Evolutionary conservation across 768 basidiomycete genomes (phyloP).

Genomic region (Wakefieldia striispora): DNA sequence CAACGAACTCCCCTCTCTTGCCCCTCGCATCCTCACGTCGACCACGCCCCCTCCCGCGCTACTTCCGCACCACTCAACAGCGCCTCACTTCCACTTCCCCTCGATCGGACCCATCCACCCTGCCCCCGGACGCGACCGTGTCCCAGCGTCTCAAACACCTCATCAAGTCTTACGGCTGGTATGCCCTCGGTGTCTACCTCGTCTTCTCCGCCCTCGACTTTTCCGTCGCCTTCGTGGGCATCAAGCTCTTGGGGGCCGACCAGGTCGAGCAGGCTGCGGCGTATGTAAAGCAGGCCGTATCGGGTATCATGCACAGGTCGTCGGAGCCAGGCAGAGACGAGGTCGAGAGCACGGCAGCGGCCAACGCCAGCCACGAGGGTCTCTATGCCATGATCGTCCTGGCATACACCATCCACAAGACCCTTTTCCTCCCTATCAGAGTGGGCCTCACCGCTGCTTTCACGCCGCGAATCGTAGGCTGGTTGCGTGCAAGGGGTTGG

Average conservation of each 20-base stretch:
- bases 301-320: slow-evolving; percentile 47
- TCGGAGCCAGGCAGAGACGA: slow-evolving; percentile 70
- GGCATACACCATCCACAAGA: slow-evolving; percentile 97
- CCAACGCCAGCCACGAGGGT: slow-evolving; percentile 56
- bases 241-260: slow-evolving; percentile 88
- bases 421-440: slow-evolving; percentile 82
- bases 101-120: slow-evolving; percentile 18
- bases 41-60: slow-evolving; percentile 24
- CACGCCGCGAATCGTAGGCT: slow-evolving; percentile 83
- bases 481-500: slow-evolving; percentile 83
- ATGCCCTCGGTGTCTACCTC: slow-evolving; percentile 89
- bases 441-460: slow-evolving; percentile 85
- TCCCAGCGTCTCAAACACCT: slow-evolving; percentile 76
- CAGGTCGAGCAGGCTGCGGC: slow-evolving; percentile 72
- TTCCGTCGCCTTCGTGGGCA: slow-evolving; percentile 74
- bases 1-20: slow-evolving; percentile 46
- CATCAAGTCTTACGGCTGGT: slow-evolving; percentile 93
- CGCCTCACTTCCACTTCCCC: slow-evolving; percentile 37
- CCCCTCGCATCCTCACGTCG: slow-evolving; percentile 35
- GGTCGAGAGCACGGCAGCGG: slow-evolving; percentile 41
- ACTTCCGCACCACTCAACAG: slow-evolving; percentile 49
- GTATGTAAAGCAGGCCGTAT: slow-evolving; percentile 50
- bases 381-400: slow-evolving; percentile 90
- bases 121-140: slow-evolving; percentile 53
- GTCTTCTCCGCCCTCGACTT: slow-evolving; percentile 78